Percentiles rank a stretch among this genome's conserved stretches.
Conservation (phyloP, 2,329 filamentous ascomycete genomes). For the Fusarium illudens region DNA sequence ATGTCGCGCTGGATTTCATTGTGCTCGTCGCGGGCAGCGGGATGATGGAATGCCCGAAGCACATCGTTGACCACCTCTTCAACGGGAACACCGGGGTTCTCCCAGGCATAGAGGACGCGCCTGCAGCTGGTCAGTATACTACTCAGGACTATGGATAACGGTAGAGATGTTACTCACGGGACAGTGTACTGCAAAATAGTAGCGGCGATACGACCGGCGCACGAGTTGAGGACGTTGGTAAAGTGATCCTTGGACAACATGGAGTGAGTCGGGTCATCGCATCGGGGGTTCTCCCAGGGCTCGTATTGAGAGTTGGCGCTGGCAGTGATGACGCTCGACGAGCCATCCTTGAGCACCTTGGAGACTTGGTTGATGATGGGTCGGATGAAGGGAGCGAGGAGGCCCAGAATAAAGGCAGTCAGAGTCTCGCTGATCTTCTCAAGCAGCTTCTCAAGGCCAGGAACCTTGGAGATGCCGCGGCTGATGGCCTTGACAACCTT, state of each 20-base stretch:
- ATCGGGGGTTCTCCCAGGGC: conserved; percentile 79
- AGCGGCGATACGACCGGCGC: conserved; percentile 76
- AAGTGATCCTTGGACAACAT: conserved; percentile 88
- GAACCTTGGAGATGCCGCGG: conserved; percentile 87
- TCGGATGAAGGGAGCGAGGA: conserved; percentile 89
- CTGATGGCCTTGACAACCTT: conserved; percentile 90
- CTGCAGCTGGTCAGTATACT: conserved; percentile 46
- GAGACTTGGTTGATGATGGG: conserved; percentile 91
- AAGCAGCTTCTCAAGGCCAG: conserved; percentile 86
- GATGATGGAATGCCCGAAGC: conserved; percentile 88
- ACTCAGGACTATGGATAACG: not conserved
- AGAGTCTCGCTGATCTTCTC: conserved; percentile 94
- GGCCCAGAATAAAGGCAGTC: conserved; percentile 88
- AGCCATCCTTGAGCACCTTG: conserved; percentile 84
- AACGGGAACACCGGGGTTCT: conserved; percentile 82
- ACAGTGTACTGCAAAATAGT: conserved; percentile 86
- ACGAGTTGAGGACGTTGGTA: conserved; percentile 79
- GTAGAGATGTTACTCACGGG: conserved; percentile 61
- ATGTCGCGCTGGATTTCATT: conserved; percentile 86
- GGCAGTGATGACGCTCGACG: conserved; percentile 72
- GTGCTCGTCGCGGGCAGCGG: conserved; percentile 77
- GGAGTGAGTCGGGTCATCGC: conserved; percentile 82
- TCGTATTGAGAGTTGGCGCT: conserved; percentile 80
- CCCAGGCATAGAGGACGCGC: conserved; percentile 90
- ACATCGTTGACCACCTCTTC: conserved; percentile 86